Evolutionary conservation across 1,139 yeast species (phyloP), one percentile per base, ranked within the genome.

Genomic region (Geotrichum reessii): DNA sequence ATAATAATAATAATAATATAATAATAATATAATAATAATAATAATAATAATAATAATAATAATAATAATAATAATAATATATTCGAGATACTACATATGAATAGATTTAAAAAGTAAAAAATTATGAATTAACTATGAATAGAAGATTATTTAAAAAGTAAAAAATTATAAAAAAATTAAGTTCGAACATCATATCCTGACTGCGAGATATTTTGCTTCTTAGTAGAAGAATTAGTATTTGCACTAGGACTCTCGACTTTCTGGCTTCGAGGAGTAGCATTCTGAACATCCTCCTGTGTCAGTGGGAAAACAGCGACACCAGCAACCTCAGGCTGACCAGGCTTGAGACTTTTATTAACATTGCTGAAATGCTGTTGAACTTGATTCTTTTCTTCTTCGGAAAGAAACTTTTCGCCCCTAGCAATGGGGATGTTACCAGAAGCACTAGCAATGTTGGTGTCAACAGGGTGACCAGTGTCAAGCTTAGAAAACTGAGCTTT

Each of bases 271-370:
- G 58, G 58, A 6, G 59, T 54, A 12, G 53, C 55, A 27, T 57
- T 21, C 11, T 37, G 44, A 5, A 54, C 24, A 42, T 58, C 59
- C 14, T 54, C 56, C 31, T 55, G 55, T 14, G 59, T 58, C 19
- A 55, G 28, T 3, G 61, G 61, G 17, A 55, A 53, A 40, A 58
- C 58, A 19, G 50, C 57, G 25, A 55, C 58, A 11, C 58, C 61
- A 4, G 56, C 62, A 24, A 55, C 58, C 44, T 47, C 51, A n/a
- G 58, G 53, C 19, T 52, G 55, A 14, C 57, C 58, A 24, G 60
- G 59, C 37, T 48, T 47, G 11, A 56, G 51, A 28, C 40, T 37
- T 33, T 50, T 27, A 28, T 58, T 60, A 47, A 46, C 49, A 9
- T 56, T 28, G 37, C 56, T 37, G 37, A 53, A 60, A 31, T 60